These are phyloP conservation scores for Harrya chromipes DNA, from an alignment of 768 basidiomycete genomes.

Conservation along the genomic window DNA sequence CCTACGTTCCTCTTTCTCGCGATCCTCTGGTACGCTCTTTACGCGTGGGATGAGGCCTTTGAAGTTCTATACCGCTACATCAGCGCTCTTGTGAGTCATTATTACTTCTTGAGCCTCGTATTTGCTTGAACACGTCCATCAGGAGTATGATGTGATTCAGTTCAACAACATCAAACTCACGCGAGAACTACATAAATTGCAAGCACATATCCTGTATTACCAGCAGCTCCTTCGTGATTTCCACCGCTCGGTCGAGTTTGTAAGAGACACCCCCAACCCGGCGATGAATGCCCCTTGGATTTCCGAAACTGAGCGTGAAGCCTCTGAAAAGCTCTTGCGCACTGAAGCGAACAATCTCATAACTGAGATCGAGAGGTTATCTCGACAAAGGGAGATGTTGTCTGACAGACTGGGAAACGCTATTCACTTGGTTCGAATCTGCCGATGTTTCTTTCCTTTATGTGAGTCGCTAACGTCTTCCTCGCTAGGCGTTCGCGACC, in stretches of 20 bases:
- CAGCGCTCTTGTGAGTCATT: constrained; percentile 39
- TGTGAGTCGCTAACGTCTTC: not conserved
- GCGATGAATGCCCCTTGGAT: constrained; percentile 33
- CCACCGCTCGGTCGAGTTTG: constrained; percentile 47
- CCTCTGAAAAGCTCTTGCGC: constrained; percentile 25
- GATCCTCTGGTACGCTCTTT: constrained; percentile 56
- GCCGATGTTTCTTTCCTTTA: not conserved
- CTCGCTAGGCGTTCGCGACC: constrained; percentile 48
- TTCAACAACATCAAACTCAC: constrained; percentile 45
- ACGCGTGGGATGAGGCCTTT: constrained; percentile 60
- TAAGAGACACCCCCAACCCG: constrained; percentile 49
- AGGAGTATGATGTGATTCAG: constrained; percentile 46
- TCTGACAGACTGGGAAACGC: constrained; percentile 23
- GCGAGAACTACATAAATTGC: constrained; percentile 52
- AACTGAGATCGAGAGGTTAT: constrained; percentile 47
- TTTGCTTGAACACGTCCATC: not conserved
- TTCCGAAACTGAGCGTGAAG: constrained; percentile 17
- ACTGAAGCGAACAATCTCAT: constrained; percentile 47
- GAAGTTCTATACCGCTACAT: constrained; percentile 51
- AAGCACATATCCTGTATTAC: constrained; percentile 54
- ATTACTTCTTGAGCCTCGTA: not conserved
- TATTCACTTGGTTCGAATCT: constrained; percentile 22
- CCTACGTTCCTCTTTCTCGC: constrained; percentile 35
- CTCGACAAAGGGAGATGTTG: constrained; percentile 26
- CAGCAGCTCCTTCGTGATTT: constrained; percentile 53